These are phyloP conservation scores for Parastagonospora nodorum DNA, from an alignment of 2,329 filamentous ascomycete species.

Conservation along the genomic window DNA sequence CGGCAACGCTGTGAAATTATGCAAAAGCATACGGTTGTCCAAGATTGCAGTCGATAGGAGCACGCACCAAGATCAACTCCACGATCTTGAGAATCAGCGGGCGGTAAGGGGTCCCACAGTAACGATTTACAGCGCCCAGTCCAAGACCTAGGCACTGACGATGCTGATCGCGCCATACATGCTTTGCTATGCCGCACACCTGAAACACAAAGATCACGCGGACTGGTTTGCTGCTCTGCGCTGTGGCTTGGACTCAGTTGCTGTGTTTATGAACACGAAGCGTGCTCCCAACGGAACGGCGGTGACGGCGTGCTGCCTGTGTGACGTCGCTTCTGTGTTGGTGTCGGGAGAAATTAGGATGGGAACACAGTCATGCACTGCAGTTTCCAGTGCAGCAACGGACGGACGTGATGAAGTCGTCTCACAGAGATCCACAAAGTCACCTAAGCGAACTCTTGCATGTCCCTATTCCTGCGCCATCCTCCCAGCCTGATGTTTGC, in stretches of 20 bases:
- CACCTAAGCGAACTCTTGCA: neutral
- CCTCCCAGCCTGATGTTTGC: neutral
- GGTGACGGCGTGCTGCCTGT: constrained; percentile 8
- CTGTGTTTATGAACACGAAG: constrained; percentile 11
- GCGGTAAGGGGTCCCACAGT: neutral
- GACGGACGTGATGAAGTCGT: no score
- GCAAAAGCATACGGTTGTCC: no score
- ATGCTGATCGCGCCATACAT: neutral
- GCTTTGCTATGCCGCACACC: neutral
- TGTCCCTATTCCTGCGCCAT: neutral
- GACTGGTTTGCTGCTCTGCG: neutral
- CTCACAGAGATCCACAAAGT: no score
- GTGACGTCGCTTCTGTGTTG: constrained; percentile 11
- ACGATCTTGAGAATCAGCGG: neutral
- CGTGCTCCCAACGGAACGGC: constrained; percentile 1
- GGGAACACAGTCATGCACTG: constrained; percentile 1
- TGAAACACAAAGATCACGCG: neutral
- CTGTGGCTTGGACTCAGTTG: constrained; percentile 14
- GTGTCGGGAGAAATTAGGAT: constrained; percentile 5
- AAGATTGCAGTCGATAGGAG: no score
- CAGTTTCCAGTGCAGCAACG: neutral
- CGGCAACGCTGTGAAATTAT: no score
- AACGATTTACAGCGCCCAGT: neutral
- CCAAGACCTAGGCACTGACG: neutral
- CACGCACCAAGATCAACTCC: neutral